phyloP scores from a whole-genome alignment of 345 rosid species.

The Boechera divaricarpa region DNA sequence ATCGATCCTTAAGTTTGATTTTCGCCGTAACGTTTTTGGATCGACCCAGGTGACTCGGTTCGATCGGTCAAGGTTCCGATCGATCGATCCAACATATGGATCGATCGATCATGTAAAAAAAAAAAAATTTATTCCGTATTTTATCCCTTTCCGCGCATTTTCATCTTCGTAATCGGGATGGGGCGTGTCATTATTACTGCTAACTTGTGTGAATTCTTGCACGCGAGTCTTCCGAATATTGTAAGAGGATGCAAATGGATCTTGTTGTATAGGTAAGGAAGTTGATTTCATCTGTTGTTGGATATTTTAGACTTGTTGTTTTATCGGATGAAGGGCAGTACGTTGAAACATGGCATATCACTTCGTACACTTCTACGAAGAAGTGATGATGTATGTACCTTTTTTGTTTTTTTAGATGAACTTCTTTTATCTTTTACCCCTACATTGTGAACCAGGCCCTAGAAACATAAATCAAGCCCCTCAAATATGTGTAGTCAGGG shows the following conservation, averaged over 20 bases:
- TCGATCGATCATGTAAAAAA: too few relatives aligned
- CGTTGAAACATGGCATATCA: conserved; percentile 93
- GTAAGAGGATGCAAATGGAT: conserved; percentile 89
- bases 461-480: not conserved
- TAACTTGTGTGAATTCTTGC: conserved; percentile 72
- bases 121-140: too few relatives aligned
- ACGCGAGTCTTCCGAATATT: conserved; percentile 77
- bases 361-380: conserved; percentile 88
- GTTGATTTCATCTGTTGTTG: conserved; percentile 24
- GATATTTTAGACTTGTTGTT: conserved; percentile 22
- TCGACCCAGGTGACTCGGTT: too few relatives aligned
- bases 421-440: not conserved
- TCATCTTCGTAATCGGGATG: too few relatives aligned
- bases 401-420: not conserved
- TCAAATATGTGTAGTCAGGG: conserved; percentile 1
- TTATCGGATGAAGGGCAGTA: conserved; percentile 92
- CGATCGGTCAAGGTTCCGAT: too few relatives aligned
- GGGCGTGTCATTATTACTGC: too few relatives aligned
- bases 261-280: conserved; percentile 76
- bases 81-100: too few relatives aligned
- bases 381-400: conserved; percentile 44
- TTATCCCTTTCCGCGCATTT: too few relatives aligned
- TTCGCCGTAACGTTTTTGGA: too few relatives aligned
- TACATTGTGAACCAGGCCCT: not conserved
- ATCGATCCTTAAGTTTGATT: too few relatives aligned